Percentiles rank a stretch among this genome's conserved stretches.
Conservation (phyloP, 306 rosid species). For the Dalbergia cochinchinensis region DNA sequence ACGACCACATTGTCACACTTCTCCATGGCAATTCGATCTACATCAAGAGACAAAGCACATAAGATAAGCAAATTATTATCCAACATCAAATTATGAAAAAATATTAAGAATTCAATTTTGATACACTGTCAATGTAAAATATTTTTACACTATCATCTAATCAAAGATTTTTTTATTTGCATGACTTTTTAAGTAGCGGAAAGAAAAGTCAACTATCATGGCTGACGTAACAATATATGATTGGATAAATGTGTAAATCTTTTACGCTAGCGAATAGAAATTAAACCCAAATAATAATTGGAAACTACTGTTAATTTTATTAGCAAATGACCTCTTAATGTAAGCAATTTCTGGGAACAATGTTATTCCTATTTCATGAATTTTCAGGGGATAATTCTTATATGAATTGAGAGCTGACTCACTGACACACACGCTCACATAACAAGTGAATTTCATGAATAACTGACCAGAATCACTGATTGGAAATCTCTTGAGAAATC, state of each 20-base stretch:
- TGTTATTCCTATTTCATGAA: background rate
- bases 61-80: background rate
- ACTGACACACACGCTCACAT: background rate
- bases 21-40: conserved; percentile 79
- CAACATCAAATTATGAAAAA: background rate
- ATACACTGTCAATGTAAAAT: no score
- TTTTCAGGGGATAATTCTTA: background rate
- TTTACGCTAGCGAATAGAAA: no score
- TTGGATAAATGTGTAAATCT: no score
- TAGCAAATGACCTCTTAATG: background rate
- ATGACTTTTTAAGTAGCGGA: no score
- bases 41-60: conserved; percentile 21
- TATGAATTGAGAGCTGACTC: conserved; percentile 34
- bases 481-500: conserved; percentile 81
- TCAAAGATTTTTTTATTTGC: no score
- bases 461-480: conserved; percentile 77
- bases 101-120: no score
- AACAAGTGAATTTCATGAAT: conserved; percentile 24
- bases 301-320: background rate
- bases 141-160: no score
- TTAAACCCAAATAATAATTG: background rate
- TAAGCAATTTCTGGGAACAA: background rate
- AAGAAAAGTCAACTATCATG: no score
- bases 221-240: no score
- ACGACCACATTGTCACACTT: conserved; percentile 77